Evolutionary conservation across 2,329 filamentous ascomycete species (phyloP), one percentile per base, ranked within the genome.

Genomic region (Xylariaceae sp.): DNA sequence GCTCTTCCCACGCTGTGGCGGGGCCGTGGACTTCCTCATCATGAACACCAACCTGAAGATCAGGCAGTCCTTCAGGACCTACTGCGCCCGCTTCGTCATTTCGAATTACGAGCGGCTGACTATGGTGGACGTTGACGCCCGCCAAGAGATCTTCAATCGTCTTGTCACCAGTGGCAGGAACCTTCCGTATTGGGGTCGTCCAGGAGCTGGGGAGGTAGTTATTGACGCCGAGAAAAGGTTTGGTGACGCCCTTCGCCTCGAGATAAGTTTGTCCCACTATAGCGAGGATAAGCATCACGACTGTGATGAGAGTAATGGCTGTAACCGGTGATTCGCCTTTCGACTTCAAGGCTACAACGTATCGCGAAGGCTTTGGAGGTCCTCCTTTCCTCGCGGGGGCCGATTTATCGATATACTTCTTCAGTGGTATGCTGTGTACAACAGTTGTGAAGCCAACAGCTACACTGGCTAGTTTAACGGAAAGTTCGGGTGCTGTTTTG

Each of bases 371-470:
- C n/a, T 76, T 77, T 0, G 83, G 75, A 14, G 75, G 72, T 0
- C 67, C 71, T 52, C 72, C 75, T 49, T 70, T 71, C 54, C 68
- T 70, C 42, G 72, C 58, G 7, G 72, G 66, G 16, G 61, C 37
- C 14, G 71, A 61, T 54, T 71, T 71, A 62, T 78, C 73, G 48
- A 75, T 57, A 41, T 75, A 65, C 57, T 75, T 77, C 61, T 75
- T 78, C 46, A 96, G 81, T 0, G 90, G 87, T 60, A 96, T 86
- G 40, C 85, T 89, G 73, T 96, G 90, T 21, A 96, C 87, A 26
- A 89, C 85, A 41, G 92, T 85, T 0, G 87, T 90, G 70, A 92
- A 93, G 57, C 86, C 88, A 65, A 96, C 86, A 47, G 89, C 91
- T 41, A 91, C 89, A 45, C 89, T 93, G 26, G 90, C 92, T 2